phyloP scores from a whole-genome alignment of 2,329 filamentous ascomycete species.

The Fusarium buharicum region DNA sequence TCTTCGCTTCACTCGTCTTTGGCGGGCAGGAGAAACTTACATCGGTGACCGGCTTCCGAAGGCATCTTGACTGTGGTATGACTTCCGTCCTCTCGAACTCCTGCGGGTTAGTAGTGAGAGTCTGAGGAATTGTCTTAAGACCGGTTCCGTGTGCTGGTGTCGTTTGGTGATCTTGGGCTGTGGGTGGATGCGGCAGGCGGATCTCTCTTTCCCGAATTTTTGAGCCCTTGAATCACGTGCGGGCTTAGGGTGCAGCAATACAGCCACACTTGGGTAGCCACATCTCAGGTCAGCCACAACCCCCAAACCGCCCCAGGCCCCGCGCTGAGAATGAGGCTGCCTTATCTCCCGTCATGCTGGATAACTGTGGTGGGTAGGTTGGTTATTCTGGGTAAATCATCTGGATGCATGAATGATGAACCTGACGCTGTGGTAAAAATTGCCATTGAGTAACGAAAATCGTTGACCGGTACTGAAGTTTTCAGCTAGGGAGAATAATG shows the following conservation, averaged over 20 bases:
- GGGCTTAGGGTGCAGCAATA: slow-evolving; percentile 41
- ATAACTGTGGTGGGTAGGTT: not conserved
- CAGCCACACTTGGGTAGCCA: slow-evolving; percentile 9
- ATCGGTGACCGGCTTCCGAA: slow-evolving; percentile 88
- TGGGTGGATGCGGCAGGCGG: slow-evolving; percentile 52
- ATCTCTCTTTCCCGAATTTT: slow-evolving; percentile 50
- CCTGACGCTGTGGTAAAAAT: no score
- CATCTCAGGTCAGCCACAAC: slow-evolving; percentile 15
- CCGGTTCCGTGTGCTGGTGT: slow-evolving; percentile 56
- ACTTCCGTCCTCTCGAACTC: slow-evolving; percentile 59
- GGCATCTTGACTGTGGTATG: slow-evolving; percentile 77
- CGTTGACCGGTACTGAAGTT: not conserved
- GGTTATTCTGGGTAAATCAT: not conserved
- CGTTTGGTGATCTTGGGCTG: slow-evolving; percentile 55
- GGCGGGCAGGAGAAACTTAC: slow-evolving; percentile 66
- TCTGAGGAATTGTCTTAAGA: slow-evolving; percentile 58
- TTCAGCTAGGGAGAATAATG: not conserved
- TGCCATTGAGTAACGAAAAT: not conserved
- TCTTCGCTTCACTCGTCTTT: slow-evolving; percentile 18
- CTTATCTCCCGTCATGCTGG: not conserved
- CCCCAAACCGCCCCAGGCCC: slow-evolving; percentile 5
- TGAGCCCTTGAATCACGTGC: slow-evolving; percentile 55
- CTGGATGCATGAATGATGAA: not conserved
- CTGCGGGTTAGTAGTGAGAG: slow-evolving; percentile 55
- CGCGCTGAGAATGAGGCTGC: not conserved